Percentiles rank a stretch among this genome's conserved stretches.
Conservation (phyloP, 441 rosid genomes). For the Erodium moschatum region DNA sequence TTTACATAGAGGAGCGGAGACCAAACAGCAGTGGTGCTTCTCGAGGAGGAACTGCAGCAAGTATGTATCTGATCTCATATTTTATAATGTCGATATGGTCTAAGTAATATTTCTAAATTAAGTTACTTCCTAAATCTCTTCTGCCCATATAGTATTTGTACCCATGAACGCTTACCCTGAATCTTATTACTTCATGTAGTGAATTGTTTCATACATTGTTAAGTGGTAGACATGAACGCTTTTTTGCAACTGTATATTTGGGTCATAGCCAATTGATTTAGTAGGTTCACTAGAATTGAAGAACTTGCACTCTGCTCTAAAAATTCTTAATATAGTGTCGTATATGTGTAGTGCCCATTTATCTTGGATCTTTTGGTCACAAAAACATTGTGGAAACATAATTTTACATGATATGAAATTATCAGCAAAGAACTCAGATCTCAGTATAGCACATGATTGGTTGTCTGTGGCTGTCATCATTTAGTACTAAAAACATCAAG, state of each 20-base stretch:
- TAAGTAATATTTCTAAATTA: background rate
- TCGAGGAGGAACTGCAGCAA: conserved; percentile 33
- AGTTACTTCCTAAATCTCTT: background rate
- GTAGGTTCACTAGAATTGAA: background rate
- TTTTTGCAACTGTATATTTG: background rate
- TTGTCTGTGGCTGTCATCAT: background rate
- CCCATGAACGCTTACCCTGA: too few species aligned
- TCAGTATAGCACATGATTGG: too few species aligned
- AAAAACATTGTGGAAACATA: conserved; percentile 25
- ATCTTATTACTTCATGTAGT: too few species aligned
- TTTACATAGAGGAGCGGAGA: conserved; percentile 91
- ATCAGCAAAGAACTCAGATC: conserved; percentile 21
- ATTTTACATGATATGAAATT: conserved; percentile 56
- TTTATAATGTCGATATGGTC: background rate
- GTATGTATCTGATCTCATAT: background rate
- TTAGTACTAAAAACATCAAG: background rate
- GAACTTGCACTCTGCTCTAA: background rate
- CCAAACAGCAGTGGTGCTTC: conserved; percentile 64
- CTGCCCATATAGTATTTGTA: background rate
- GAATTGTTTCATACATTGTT: background rate
- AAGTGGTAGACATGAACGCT: background rate
- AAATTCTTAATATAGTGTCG: background rate
- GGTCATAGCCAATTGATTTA: conserved; percentile 41
- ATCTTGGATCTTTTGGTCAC: background rate
- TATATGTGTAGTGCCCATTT: background rate